Evolutionary conservation across 805 yeast species (phyloP).

Genomic region (Metschnikowia corniflorae): DNA sequence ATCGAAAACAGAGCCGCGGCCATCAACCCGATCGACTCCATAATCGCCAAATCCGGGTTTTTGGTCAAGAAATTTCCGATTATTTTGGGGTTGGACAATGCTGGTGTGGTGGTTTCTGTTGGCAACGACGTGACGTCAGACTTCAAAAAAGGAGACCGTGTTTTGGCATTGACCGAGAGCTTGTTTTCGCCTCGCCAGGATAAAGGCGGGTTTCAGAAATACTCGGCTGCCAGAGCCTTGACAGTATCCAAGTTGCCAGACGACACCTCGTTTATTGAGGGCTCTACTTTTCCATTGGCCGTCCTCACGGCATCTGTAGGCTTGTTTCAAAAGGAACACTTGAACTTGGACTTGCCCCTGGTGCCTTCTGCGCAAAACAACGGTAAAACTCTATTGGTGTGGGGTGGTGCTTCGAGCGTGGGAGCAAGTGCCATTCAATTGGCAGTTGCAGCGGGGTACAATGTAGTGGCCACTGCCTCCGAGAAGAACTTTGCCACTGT

Average conservation of each 20-base stretch:
- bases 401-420: constrained; percentile 15
- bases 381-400: constrained; percentile 9
- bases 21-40: constrained; percentile 9
- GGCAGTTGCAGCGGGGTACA: constrained; percentile 12
- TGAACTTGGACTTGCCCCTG: constrained; percentile 6
- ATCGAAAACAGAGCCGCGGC: constrained; percentile 10
- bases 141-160: constrained; percentile 9
- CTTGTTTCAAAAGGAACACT: constrained; percentile 7
- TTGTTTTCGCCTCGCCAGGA: constrained; percentile 11
- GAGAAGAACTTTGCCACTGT: constrained; percentile 7
- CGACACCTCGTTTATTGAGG: constrained; percentile 7
- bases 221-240: constrained; percentile 7
- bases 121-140: constrained; percentile 4
- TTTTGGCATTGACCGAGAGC: constrained; percentile 10
- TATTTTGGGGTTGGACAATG: constrained; percentile 10
- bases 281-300: constrained; percentile 9
- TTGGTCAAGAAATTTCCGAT: constrained; percentile 9
- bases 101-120: constrained; percentile 9
- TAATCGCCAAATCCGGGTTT: constrained; percentile 7
- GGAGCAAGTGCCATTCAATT: constrained; percentile 12
- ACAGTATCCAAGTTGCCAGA: constrained; percentile 6
- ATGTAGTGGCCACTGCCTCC: constrained; percentile 11
- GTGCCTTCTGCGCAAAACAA: background rate
- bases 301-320: constrained; percentile 8
- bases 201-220: constrained; percentile 12